Base-by-base conservation (phyloP, 1,139 yeast genomes). In the Candida dubliniensis region DNA sequence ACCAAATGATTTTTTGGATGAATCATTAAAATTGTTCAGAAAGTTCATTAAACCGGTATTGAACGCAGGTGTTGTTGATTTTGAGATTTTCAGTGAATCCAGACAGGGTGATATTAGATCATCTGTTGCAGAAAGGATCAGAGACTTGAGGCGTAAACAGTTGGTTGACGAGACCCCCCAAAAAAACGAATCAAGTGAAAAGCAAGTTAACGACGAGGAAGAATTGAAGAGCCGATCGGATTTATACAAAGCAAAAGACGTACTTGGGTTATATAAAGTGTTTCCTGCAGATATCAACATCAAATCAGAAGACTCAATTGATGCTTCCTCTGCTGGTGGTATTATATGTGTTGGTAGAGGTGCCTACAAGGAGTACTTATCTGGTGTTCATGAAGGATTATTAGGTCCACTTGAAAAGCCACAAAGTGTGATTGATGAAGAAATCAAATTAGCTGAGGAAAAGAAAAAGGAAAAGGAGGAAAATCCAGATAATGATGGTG, bases 341-440 rank as follows among this genome's bases (percentile, higher is more conserved):
- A 84, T 90, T 11, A 77, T 95, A 23, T 88, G 97, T 62, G 70
- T 95, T 29, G 99, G 99, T 2, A 77, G 99, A 60, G 99, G 99
- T 46, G 93, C 98, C 0, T 93, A 81, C 64, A 93, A 91, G 63
- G 99, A 95, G 69, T 95, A 88, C 60, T 64, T 95, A 45, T 77
- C 80, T 42, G 99, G 99, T 7, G 63, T 95, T 8, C 97, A 93
- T 57, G 99, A 95, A 66, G 99, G 99, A 8, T 75, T 95, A 60
- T 67, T 95, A 41, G 99, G 99, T 0, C 98, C 98, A 2, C 69
- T 91, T 47, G 90, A 84, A 26, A 76, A 76, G 45, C 95, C 96
- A 2, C 64, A 60, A 42, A 59, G 49, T 38, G 50, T 57, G 25
- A 46, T 55, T 24, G 68, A 63, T 25, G 69, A 64, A 23, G 74